phyloP scores from a whole-genome alignment of 495 filamentous ascomycete species.

The Extremus antarcticus region DNA sequence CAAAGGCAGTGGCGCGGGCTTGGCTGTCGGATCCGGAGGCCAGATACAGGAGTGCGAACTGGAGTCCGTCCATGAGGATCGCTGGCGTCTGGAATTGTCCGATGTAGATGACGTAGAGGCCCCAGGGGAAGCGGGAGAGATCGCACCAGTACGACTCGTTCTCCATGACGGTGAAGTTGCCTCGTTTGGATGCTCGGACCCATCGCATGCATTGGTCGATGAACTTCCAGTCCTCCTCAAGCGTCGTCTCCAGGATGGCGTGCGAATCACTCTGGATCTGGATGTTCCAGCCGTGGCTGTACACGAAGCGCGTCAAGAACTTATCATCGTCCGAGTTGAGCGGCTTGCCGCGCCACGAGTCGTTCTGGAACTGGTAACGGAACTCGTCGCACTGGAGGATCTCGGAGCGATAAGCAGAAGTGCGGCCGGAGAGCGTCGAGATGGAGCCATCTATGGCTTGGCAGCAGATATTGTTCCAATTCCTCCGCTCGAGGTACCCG shows the following conservation, averaged over 20 bases:
- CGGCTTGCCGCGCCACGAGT: constrained; percentile 57
- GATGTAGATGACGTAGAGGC: constrained; percentile 63
- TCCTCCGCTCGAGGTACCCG: constrained; percentile 19
- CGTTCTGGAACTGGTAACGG: constrained; percentile 52
- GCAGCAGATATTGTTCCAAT: constrained; percentile 16
- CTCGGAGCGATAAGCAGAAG: constrained; percentile 15
- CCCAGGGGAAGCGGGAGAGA: constrained; percentile 58
- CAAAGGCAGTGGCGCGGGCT: constrained; percentile 26
- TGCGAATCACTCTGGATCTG: constrained; percentile 65
- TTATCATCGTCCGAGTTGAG: constrained; percentile 80
- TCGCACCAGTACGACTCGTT: constrained; percentile 55
- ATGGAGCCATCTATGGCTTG: constrained; percentile 22
- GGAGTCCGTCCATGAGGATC: constrained; percentile 49
- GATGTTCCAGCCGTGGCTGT: constrained; percentile 64
- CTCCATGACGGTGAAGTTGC: constrained; percentile 67
- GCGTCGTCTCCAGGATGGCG: constrained; percentile 62
- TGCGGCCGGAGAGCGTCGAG: constrained; percentile 18
- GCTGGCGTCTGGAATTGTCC: constrained; percentile 64
- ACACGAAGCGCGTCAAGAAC: constrained; percentile 71
- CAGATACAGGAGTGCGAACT: constrained; percentile 44
- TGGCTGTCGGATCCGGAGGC: constrained; percentile 33
- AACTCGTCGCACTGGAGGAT: constrained; percentile 18
- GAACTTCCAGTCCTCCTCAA: constrained; percentile 64
- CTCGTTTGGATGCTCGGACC: constrained; percentile 73
- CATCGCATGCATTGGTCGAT: constrained; percentile 70